Percentiles rank a stretch among this genome's conserved stretches.
Conservation (phyloP, 768 basidiomycete genomes). For the Rhodocollybia butyracea region DNA sequence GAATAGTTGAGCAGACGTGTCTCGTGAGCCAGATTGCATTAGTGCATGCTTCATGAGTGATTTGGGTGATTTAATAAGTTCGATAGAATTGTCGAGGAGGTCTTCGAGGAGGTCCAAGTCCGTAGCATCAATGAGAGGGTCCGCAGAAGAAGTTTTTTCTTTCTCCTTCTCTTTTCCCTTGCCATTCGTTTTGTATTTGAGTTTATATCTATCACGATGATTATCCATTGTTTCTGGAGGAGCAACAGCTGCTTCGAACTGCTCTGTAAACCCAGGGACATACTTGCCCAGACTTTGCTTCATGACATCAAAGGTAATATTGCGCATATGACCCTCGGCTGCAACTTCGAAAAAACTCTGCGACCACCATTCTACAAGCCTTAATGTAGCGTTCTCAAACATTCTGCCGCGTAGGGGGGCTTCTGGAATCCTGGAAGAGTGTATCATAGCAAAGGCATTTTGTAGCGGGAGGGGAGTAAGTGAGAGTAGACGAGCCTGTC, state of each 20-base stretch:
- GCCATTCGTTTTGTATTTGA: conserved; percentile 11
- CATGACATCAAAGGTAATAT: conserved; percentile 74
- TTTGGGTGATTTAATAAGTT: conserved; percentile 71
- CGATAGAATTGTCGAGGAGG: conserved; percentile 44
- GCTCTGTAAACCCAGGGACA: not conserved
- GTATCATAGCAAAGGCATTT: conserved; percentile 76
- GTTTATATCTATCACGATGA: conserved; percentile 7
- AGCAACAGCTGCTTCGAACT: not conserved
- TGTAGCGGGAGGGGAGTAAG: conserved; percentile 79
- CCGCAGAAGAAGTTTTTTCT: not conserved
- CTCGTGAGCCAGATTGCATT: conserved; percentile 75
- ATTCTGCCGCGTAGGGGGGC: conserved; percentile 76
- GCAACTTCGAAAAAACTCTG: conserved; percentile 63
- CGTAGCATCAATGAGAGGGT: conserved; percentile 18
- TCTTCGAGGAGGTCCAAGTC: conserved; percentile 45
- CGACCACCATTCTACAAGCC: conserved; percentile 85
- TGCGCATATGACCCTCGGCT: conserved; percentile 66
- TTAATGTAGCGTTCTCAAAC: conserved; percentile 78
- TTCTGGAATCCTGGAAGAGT: conserved; percentile 80
- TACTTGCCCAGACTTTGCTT: conserved; percentile 36
- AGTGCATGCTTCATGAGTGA: conserved; percentile 93
- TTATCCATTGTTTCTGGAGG: not conserved
- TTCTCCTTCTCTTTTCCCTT: conserved; percentile 22
- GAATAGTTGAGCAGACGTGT: conserved; percentile 88
- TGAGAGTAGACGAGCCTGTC: conserved; percentile 87